Conservation (phyloP, 805 yeast genomes). For the Pichia nanzhaoensis region DNA sequence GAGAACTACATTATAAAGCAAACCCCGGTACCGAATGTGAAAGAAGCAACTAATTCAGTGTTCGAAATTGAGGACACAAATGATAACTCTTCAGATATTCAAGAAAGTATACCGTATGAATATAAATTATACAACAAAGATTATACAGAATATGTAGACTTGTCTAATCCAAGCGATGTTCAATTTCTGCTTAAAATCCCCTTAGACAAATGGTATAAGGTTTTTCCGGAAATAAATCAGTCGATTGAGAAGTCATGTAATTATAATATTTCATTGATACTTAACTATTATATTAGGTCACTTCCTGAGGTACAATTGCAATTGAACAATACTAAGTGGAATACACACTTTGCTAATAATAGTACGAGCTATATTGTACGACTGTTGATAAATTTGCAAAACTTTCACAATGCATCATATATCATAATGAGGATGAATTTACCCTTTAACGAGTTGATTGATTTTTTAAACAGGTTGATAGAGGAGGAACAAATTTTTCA, state of each 20-base stretch:
- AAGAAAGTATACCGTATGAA: neutral
- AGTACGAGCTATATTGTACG: neutral
- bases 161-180: conserved; percentile 1
- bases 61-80: neutral
- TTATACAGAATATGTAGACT: conserved; percentile 8
- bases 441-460: conserved; percentile 7
- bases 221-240: conserved; percentile 1
- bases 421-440: conserved; percentile 8
- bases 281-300: conserved; percentile 9
- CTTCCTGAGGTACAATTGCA: conserved; percentile 4
- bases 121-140: neutral
- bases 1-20: conserved; percentile 8
- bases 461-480: conserved; percentile 9
- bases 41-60: neutral
- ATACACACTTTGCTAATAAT: neutral
- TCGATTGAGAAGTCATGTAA: neutral
- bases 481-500: conserved; percentile 7
- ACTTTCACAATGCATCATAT: conserved; percentile 14
- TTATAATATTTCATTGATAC: conserved; percentile 2
- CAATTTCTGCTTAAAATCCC: neutral
- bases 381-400: conserved; percentile 4
- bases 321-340: neutral
- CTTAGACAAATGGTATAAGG: neutral
- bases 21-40: neutral
- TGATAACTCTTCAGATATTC: neutral